Base-by-base conservation (phyloP, 768 basidiomycete genomes). In the Trametopsis cervina region DNA sequence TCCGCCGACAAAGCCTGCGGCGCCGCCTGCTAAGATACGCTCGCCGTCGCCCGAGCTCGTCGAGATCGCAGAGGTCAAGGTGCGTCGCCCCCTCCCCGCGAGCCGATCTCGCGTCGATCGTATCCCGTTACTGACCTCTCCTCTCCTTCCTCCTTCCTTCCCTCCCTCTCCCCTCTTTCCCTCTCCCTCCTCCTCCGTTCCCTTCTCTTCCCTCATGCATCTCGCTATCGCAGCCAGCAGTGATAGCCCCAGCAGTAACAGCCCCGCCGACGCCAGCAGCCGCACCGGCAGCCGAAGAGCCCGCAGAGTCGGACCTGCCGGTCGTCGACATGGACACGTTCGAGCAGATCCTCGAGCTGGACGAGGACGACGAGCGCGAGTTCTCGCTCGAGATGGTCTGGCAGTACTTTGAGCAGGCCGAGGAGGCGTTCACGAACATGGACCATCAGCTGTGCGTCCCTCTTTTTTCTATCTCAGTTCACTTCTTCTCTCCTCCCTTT, bases 341-440 rank as follows among this genome's bases (percentile, higher is more conserved):
- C 63, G 57, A 64, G 4, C 95, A 98, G 67, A 81, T 98, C 54
- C 75, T 93, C 54, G 94, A 97, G 44, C 78, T 98, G 58, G 96
- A 91, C 62, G 93, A 92, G 7, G 88, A 81, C n/a, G 85, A 80
- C 49, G 69, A 70, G 4, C 74, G 71, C 47, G 83, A 84, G 5
- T 99, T 98, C 65, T 86, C 85, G 13, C 70, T 69, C 49, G 78
- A 68, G 35, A 94, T 97, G 82, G 83, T 83, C 12, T 63, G 68
- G 58, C 87, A 80, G 1, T 99, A 88, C 65, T 88, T 93, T 61
- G 65, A 67, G 1, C 96, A 99, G 64, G 90, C 89, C 0, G 72
- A 70, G 13, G 57, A 69, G 17, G 95, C 91, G 0, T 91, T 99
- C 51, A 60, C 66, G 7, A 66, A 82, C 27, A 94, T 99, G 82